Evolutionary conservation across 345 rosid species (phyloP).

Genomic region (Rhodamnia rubescens): DNA sequence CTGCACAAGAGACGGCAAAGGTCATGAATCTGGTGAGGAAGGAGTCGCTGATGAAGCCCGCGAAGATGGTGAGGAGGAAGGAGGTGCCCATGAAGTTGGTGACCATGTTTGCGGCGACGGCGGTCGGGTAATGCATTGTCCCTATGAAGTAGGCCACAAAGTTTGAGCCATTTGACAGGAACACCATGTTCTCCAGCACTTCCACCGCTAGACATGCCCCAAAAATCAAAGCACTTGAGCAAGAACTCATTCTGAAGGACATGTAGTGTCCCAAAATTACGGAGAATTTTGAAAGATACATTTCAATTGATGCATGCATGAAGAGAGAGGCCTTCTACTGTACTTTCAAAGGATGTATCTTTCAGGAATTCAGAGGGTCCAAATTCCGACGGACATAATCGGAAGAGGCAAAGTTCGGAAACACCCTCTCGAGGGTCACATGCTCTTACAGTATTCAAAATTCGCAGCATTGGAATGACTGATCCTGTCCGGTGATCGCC

Average conservation of each 20-base stretch:
- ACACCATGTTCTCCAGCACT: slow-evolving; percentile 57
- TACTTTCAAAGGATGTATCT: background rate
- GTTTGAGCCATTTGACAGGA: slow-evolving; percentile 37
- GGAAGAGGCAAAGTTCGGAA: background rate
- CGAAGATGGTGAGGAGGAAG: slow-evolving; percentile 46
- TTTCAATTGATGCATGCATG: background rate
- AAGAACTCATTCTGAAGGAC: background rate
- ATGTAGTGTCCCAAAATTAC: background rate
- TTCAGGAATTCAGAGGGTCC: background rate
- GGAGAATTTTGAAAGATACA: background rate
- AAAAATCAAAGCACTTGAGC: background rate
- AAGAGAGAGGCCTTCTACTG: background rate
- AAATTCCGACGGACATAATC: too few species aligned
- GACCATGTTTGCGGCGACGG: slow-evolving; percentile 49
- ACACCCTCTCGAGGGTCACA: background rate
- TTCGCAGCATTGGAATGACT: background rate
- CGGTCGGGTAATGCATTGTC: slow-evolving; percentile 37
- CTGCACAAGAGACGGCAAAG: slow-evolving; percentile 20
- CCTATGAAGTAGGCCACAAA: slow-evolving; percentile 31
- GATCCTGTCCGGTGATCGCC: background rate
- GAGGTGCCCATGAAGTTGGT: slow-evolving; percentile 66
- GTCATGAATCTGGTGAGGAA: slow-evolving; percentile 38
- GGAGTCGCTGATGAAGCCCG: slow-evolving; percentile 51
- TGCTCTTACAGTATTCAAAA: background rate
- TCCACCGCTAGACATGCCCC: slow-evolving; percentile 30